phyloP scores from a whole-genome alignment of 768 basidiomycete genomes.

The Cyathus striatus region DNA sequence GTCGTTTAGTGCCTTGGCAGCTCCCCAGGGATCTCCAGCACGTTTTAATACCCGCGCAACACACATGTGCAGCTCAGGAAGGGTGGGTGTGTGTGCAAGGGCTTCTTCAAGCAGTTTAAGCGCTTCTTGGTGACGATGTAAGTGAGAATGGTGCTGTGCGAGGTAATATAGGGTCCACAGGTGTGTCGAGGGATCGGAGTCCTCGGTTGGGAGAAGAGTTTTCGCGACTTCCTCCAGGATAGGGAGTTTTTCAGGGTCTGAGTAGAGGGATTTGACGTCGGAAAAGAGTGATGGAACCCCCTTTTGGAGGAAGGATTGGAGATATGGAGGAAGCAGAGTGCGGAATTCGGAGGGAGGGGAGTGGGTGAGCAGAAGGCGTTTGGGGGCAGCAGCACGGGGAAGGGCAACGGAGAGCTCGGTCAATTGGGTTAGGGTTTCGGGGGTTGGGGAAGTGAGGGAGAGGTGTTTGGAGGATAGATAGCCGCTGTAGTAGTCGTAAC shows the following conservation, averaged over 20 bases:
- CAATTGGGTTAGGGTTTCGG: constrained; percentile 52
- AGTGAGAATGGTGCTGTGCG: constrained; percentile 78
- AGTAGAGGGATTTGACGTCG: constrained; percentile 84
- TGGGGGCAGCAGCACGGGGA: constrained; percentile 67
- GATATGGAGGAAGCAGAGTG: constrained; percentile 57
- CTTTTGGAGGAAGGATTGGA: constrained; percentile 65
- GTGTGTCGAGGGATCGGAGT: constrained; percentile 70
- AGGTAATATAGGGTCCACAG: constrained; percentile 97
- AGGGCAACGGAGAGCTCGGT: constrained; percentile 54
- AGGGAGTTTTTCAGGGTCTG: constrained; percentile 54
- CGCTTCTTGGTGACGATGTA: constrained; percentile 47
- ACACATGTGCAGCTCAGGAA: constrained; percentile 84
- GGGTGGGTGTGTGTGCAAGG: constrained; percentile 82
- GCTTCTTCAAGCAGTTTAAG: constrained; percentile 62
- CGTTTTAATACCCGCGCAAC: constrained; percentile 85
- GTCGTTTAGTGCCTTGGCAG: constrained; percentile 72
- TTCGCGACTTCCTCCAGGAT: constrained; percentile 64
- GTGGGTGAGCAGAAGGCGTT: constrained; percentile 67
- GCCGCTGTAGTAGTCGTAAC: constrained; percentile 72
- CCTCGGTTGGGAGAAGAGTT: constrained; percentile 8
- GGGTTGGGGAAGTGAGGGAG: constrained; percentile 49
- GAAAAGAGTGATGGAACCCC: constrained; percentile 93
- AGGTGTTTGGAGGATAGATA: constrained; percentile 65
- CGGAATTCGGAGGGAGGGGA: constrained; percentile 67
- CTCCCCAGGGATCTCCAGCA: constrained; percentile 72